These are phyloP conservation scores for Cordyceps cateniannulata DNA, from an alignment of 2,329 filamentous ascomycete genomes.

Conservation along the genomic window DNA sequence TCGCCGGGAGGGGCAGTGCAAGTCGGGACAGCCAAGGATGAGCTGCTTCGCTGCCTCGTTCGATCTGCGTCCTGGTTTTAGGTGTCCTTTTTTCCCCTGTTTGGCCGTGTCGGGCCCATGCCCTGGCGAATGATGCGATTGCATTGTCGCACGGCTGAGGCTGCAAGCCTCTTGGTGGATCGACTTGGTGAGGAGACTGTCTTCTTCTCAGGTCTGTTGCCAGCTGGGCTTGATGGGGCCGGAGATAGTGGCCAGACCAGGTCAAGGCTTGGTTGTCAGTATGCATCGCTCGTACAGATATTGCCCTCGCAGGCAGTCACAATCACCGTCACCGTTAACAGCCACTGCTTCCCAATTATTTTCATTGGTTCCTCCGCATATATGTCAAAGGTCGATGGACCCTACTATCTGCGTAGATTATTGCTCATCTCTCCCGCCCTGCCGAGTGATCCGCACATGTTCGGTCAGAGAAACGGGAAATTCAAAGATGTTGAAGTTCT, in stretches of 20 bases:
- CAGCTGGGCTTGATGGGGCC: neutral
- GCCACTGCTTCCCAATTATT: neutral
- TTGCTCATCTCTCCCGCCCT: constrained; percentile 18
- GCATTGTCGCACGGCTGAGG: neutral
- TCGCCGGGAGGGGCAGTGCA: constrained; percentile 5
- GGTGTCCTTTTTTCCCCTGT: neutral
- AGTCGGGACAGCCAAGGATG: neutral
- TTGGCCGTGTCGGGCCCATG: neutral
- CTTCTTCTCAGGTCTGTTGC: neutral
- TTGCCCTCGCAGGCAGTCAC: neutral
- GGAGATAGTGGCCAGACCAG: neutral
- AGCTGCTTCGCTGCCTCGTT: neutral
- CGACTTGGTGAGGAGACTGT: neutral
- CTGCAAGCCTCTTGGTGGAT: neutral
- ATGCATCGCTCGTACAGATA: too few species aligned
- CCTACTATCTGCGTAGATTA: constrained; percentile 4
- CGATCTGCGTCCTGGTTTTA: neutral
- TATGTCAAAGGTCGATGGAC: neutral
- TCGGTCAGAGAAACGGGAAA: constrained; percentile 26
- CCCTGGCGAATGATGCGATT: neutral
- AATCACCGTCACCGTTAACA: neutral
- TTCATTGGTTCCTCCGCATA: constrained; percentile 4
- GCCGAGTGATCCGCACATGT: constrained; percentile 28
- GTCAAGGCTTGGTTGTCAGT: neutral
- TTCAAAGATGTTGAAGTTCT: constrained; percentile 44